phyloP scores from a whole-genome alignment of 495 filamentous ascomycete genomes.

The Opeltia flavorubescens region DNA sequence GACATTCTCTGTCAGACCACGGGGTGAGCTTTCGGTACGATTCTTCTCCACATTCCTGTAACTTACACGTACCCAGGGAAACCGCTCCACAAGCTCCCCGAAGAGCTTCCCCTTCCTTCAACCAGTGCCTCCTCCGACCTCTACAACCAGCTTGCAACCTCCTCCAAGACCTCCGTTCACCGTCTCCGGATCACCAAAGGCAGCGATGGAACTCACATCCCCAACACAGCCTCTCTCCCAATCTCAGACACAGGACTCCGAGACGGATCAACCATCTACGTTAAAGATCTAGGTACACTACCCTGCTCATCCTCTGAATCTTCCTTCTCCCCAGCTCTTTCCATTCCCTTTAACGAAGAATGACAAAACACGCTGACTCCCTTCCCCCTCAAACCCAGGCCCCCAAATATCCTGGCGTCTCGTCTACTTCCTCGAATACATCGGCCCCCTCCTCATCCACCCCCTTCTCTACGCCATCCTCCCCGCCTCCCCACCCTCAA shows the following conservation, averaged over 20 bases:
- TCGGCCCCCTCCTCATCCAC: conserved; percentile 88
- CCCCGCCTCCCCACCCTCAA: conserved; percentile 58
- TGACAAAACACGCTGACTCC: neutral
- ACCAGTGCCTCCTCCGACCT: conserved; percentile 50
- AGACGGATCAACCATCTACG: conserved; percentile 57
- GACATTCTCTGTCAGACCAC: conserved; percentile 13
- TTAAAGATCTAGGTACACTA: conserved; percentile 58
- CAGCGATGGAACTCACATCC: conserved; percentile 51
- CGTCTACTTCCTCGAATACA: conserved; percentile 89
- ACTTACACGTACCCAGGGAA: conserved; percentile 23
- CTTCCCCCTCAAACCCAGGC: conserved; percentile 37
- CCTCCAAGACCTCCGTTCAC: conserved; percentile 41
- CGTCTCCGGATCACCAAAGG: conserved; percentile 58
- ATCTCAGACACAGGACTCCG: conserved; percentile 50
- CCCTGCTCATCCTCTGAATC: neutral
- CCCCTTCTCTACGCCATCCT: conserved; percentile 56
- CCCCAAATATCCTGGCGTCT: conserved; percentile 87
- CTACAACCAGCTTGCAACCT: conserved; percentile 39
- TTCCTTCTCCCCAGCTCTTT: neutral
- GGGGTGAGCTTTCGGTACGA: conserved; percentile 8
- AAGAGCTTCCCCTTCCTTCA: conserved; percentile 44
- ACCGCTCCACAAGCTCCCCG: conserved; percentile 58
- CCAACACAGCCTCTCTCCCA: conserved; percentile 51
- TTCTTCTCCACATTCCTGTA: neutral
- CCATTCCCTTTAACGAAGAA: conserved; percentile 1